Evolutionary conservation across 129 eudicot species (phyloP), one percentile per base, ranked within the genome.

Genomic region (Arctium minus): DNA sequence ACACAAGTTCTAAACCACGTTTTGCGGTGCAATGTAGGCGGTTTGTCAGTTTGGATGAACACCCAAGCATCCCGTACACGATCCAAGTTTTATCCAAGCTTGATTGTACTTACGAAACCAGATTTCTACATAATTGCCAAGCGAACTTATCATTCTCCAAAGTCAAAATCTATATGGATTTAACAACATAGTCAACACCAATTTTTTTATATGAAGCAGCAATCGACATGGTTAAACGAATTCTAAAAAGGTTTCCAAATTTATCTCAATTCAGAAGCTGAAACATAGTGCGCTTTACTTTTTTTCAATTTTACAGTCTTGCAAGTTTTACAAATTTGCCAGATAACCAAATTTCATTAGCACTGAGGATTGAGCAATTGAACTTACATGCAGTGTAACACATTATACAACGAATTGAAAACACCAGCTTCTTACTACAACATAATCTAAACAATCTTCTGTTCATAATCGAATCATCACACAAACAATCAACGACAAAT

Each of bases 211-310:
- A 22, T 22, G 27, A 22, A 22, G 27, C 27, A 22, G 27, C 27
- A 22, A 22, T 22, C 27, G 27, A 22, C 27, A 22, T 22, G 27
- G 27, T 22, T 76, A 50, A 56, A 76, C 80, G 32, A 77, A 33
- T 53, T 76, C 11, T 15, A 56, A 44, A 53, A 17, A 30, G 68
- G 33, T 27, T 75, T 4, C 2, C 71, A n/a, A 76, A 53, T 17
- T 33, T 7, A 48, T 53, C 71, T 31, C 56, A 62, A 78, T 78
- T 65, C 82, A 78, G 62, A 67, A 78, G 74, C 15, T 67, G 29
- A 79, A 27, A 79, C 65, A 29, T 48, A 53, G 46, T 13, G 46
- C 30, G 53, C 33, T 72, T 17, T 7, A 17, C 32, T 31, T 7
- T 32, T 53, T 53, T 53, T 53, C 70, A 32, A 15, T 53, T 50